Evolutionary conservation across 371 early-diverging fungal species (phyloP), one percentile per base, ranked within the genome.

Genomic region (Mucor mucedo): DNA sequence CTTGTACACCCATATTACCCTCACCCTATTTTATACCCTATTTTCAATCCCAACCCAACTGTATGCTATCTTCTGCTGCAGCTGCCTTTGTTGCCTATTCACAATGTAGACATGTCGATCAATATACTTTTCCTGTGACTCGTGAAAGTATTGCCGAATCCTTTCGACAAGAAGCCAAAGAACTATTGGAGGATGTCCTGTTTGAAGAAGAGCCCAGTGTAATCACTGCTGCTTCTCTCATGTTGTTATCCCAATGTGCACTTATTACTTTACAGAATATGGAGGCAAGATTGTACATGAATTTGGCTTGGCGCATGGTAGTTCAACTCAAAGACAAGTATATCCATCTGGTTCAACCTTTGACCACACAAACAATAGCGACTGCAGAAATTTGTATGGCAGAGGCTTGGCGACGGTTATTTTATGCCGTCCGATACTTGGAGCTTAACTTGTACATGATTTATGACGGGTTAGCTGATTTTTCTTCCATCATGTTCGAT

Each of bases 381-480:
- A 50, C 54, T 29, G 54, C 48, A 6, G 49, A 61, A 27, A 48
- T 68, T 5, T 47, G 64, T 7, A 55, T 65, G 14, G 79, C 79
- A 14, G 81, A 80, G 39, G 60, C 81, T 0, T 80, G 78, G 78
- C 52, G 77, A 47, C 71, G 81, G 1, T 42, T 75, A 29, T 80
- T 71, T 55, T 78, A 78, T 39, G 54, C 63, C 3, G 57, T 73
- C 8, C 69, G 81, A 4, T 74, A 71, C 48, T 45, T 71, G 27
- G 75, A 77, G 40, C 39, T 76, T 30, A 63, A 60, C 41, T 38
- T 78, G 30, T 66, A 70, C 28, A 67, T 68, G 38, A 55, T 72
- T 21, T 68, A 71, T 14, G 74, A 77, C 32, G 75, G 66, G 6
- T 60, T 60, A 2, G 62, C 45, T 30, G 72, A 70, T 28, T 65